A percentile compares a stretch with the other conserved stretches of the same genome.
phyloP scores from a whole-genome alignment of 2,329 filamentous ascomycete genomes.

The Hypomyces rosellus region DNA sequence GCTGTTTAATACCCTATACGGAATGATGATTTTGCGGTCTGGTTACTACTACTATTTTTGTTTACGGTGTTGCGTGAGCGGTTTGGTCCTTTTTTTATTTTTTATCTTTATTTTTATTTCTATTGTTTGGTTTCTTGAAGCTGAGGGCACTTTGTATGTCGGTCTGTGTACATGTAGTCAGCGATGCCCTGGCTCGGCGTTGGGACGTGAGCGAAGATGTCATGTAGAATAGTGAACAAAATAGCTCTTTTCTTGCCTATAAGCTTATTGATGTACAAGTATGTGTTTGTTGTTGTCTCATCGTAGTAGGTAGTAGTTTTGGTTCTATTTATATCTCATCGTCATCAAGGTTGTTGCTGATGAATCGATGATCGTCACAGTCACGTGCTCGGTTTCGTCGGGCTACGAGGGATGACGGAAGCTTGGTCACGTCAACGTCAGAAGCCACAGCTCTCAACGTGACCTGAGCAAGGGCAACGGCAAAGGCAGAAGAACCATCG shows the following conservation, averaged over 20 bases:
- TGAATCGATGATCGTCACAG: background rate
- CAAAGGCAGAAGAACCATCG: background rate
- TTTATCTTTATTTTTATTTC: slow-evolving; percentile 7
- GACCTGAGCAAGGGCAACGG: slow-evolving; percentile 17
- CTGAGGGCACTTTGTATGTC: background rate
- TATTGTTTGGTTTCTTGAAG: background rate
- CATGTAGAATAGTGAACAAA: background rate
- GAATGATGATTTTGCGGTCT: slow-evolving; percentile 13
- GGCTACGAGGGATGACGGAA: slow-evolving; percentile 24
- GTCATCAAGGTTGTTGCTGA: background rate
- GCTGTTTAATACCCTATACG: slow-evolving; percentile 25
- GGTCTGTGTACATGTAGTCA: background rate
- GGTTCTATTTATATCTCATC: background rate
- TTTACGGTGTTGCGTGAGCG: background rate
- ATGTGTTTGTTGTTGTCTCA: background rate
- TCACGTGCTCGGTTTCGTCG: slow-evolving; percentile 24
- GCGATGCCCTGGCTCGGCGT: slow-evolving; percentile 5
- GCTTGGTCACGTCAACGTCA: slow-evolving; percentile 21
- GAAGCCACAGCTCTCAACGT: slow-evolving; percentile 19
- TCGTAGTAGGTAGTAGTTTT: too few relatives aligned
- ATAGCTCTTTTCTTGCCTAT: too few relatives aligned
- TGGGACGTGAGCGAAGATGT: background rate
- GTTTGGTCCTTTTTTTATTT: slow-evolving; percentile 15
- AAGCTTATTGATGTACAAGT: background rate
- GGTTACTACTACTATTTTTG: slow-evolving; percentile 8